Percentiles rank a stretch among this genome's conserved stretches.
Conservation (phyloP, 225 moss, liverwort and hornwort genomes). For the Bryum argenteum region DNA sequence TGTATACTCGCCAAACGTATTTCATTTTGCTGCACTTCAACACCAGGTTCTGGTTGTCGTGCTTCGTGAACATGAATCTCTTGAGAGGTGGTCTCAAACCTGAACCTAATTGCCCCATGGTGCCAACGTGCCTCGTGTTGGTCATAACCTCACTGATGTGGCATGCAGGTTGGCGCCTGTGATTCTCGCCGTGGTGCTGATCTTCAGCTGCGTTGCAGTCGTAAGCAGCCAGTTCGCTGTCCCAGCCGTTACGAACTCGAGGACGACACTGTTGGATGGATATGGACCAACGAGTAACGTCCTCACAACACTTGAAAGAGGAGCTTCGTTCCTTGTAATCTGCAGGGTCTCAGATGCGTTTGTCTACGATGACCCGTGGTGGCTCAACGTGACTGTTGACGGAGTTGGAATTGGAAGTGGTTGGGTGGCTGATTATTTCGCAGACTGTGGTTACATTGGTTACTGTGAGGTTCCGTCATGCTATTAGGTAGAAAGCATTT, state of each 20-base stretch:
- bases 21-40: too few species aligned
- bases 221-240: neutral
- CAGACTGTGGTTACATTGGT: slow-evolving; percentile 36
- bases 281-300: slow-evolving; percentile 19
- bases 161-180: slow-evolving; percentile 19
- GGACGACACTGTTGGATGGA: slow-evolving; percentile 9
- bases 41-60: too few species aligned
- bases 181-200: slow-evolving; percentile 18
- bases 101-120: too few species aligned
- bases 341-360: slow-evolving; percentile 9
- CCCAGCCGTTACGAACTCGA: slow-evolving; percentile 14
- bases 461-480: slow-evolving; percentile 5
- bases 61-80: too few species aligned
- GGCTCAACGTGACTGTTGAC: slow-evolving; percentile 20
- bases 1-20: too few species aligned
- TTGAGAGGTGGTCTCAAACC: too few species aligned
- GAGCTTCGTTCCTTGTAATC: neutral
- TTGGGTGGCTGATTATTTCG: slow-evolving; percentile 32
- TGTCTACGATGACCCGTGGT: slow-evolving; percentile 28
- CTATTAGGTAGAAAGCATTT: neutral
- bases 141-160: neutral
- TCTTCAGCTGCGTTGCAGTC: slow-evolving; percentile 19
- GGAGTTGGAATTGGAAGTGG: neutral
- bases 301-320: neutral
- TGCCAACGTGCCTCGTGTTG: neutral